Conservation (phyloP, 2,329 filamentous ascomycete genomes). For the Aspergillus proliferans region DNA sequence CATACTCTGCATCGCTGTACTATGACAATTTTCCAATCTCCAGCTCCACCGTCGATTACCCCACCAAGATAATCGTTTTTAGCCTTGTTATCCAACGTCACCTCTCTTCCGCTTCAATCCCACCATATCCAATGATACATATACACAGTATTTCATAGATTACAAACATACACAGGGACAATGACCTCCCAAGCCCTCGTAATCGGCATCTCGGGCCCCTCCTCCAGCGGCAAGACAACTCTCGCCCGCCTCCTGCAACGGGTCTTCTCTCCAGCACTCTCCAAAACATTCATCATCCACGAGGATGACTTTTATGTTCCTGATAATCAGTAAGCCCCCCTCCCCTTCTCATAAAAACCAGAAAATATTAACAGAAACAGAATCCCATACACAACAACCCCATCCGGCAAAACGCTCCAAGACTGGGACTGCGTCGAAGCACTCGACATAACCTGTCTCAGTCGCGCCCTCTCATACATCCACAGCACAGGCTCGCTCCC, state of each 20-base stretch:
- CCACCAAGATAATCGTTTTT: no score
- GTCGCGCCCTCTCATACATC: constrained; percentile 63
- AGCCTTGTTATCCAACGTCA: no score
- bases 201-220: constrained; percentile 80
- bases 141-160: no score
- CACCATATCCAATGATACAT: no score
- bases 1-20: no score
- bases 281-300: constrained; percentile 70
- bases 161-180: not conserved
- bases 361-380: constrained; percentile 13
- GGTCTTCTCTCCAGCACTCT: constrained; percentile 56
- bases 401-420: constrained; percentile 52
- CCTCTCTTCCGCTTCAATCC: no score
- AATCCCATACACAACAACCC: constrained; percentile 43
- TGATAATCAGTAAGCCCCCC: constrained; percentile 58
- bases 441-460: constrained; percentile 65
- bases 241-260: constrained; percentile 76
- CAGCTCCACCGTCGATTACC: no score
- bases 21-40: no score
- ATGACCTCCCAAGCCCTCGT: constrained; percentile 45
- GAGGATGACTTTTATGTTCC: constrained; percentile 93
- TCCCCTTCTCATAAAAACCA: not conserved
- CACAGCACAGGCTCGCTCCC: constrained; percentile 55
- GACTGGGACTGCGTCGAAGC: constrained; percentile 91
- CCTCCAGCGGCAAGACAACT: constrained; percentile 92